Conservation (phyloP, 1,284 basidiomycete species). For the Cutaneotrichosporon sp. region DNA sequence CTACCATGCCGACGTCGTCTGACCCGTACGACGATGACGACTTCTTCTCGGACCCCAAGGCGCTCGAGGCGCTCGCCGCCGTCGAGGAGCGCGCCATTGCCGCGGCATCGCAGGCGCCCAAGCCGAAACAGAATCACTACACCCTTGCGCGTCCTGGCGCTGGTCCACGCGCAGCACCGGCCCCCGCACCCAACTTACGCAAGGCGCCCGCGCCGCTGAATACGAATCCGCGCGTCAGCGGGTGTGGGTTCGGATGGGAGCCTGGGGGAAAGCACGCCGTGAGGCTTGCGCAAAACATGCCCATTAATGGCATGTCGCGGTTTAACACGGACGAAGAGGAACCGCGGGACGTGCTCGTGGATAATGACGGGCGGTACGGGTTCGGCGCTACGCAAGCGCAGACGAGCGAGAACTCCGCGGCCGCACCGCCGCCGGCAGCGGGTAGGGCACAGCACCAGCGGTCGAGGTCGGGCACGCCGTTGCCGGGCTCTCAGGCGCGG, state of each 20-base stretch:
- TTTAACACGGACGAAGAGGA: constrained; percentile 10
- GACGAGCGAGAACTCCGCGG: too few relatives aligned
- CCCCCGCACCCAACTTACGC: neutral
- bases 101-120: constrained; percentile 10
- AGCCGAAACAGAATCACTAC: constrained; percentile 29
- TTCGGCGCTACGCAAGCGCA: constrained; percentile 17
- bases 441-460: too few relatives aligned
- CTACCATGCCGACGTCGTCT: constrained; percentile 14
- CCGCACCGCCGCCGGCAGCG: neutral
- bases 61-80: constrained; percentile 26
- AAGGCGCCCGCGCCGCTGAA: constrained; percentile 35
- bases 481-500: constrained; percentile 16
- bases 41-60: constrained; percentile 31
- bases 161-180: neutral
- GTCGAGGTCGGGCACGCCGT: neutral
- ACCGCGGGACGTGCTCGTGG: constrained; percentile 26
- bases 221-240: constrained; percentile 29
- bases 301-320: neutral
- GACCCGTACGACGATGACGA: constrained; percentile 38
- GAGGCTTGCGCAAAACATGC: neutral
- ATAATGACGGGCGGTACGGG: constrained; percentile 29
- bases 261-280: constrained; percentile 27
- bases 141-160: constrained; percentile 23
- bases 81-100: constrained; percentile 30
- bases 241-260: constrained; percentile 38